Percentiles rank a stretch among this genome's conserved stretches.
These are phyloP conservation scores for Fraxinus excelsior DNA, from an alignment of 257 asterid species.

Conservation along the genomic window DNA sequence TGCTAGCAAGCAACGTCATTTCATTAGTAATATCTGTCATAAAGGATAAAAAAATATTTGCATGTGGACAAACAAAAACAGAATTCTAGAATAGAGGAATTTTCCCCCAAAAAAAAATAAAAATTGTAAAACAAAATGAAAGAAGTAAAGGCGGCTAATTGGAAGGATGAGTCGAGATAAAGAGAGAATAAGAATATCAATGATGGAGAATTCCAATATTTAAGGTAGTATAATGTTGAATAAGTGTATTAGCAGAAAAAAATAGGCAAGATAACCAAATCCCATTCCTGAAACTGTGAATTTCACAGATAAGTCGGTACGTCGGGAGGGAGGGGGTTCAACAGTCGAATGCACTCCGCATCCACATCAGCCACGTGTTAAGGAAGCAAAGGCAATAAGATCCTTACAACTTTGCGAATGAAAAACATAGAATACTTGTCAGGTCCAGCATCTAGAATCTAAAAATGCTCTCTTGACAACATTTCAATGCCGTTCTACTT, in stretches of 20 bases:
- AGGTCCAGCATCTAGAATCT: neutral
- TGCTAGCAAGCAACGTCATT: constrained; percentile 40
- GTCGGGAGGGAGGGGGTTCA: neutral
- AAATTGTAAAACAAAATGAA: too few species aligned
- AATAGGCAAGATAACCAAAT: neutral
- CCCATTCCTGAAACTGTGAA: neutral
- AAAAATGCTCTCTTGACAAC: neutral
- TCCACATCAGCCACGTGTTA: constrained; percentile 1
- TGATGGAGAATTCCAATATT: too few species aligned
- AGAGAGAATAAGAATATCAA: too few species aligned
- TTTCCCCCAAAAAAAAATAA: too few species aligned
- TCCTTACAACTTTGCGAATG: neutral
- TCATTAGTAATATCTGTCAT: neutral
- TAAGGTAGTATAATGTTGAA: neutral
- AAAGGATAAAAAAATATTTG: neutral
- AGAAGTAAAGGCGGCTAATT: too few species aligned
- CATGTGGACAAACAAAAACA: neutral
- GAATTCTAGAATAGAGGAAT: neutral
- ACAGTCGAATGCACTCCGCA: neutral
- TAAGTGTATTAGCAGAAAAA: constrained; percentile 10
- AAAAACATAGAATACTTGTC: neutral
- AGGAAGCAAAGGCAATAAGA: neutral
- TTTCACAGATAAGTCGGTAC: neutral
- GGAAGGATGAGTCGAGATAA: too few species aligned
- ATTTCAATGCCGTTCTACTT: neutral